Percentiles rank a stretch among this genome's conserved stretches.
phyloP scores from a whole-genome alignment of 2,329 filamentous ascomycete species.

The Ascomycota sp. region DNA sequence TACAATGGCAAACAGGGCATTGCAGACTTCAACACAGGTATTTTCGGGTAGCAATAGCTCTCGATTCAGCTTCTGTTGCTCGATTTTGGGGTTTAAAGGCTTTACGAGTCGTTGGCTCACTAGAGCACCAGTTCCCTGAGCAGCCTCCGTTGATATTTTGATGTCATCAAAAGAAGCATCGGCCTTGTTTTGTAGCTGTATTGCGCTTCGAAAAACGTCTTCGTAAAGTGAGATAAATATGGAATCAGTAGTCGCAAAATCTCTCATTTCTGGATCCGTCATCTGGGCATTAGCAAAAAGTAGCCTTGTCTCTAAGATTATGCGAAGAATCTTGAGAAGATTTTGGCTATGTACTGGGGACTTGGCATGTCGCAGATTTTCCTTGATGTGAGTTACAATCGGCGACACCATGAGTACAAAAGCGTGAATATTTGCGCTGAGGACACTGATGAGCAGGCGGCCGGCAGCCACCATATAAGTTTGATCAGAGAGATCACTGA shows the following conservation, averaged over 20 bases:
- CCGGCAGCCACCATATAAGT: slow-evolving; percentile 32
- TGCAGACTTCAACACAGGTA: slow-evolving; percentile 18
- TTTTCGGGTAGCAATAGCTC: slow-evolving; percentile 13
- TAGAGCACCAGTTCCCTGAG: slow-evolving; percentile 24
- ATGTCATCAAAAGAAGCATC: slow-evolving; percentile 16
- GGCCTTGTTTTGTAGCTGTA: slow-evolving; percentile 10
- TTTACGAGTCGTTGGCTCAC: slow-evolving; percentile 15
- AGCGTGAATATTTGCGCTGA: slow-evolving; percentile 24
- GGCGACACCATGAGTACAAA: slow-evolving; percentile 27
- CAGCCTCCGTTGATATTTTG: slow-evolving; percentile 21
- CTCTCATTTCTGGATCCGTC: slow-evolving; percentile 14
- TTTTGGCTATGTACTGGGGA: slow-evolving; percentile 29
- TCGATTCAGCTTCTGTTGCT: background rate
- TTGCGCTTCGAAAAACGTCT: slow-evolving; percentile 19
- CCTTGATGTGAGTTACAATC: slow-evolving; percentile 26
- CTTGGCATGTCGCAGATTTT: slow-evolving; percentile 28
- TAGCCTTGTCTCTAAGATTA: slow-evolving; percentile 25
- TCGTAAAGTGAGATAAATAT: slow-evolving; percentile 21
- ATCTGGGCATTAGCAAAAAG: slow-evolving; percentile 15
- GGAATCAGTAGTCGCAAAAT: slow-evolving; percentile 15
- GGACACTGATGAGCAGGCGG: slow-evolving; percentile 27
- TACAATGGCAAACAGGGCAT: slow-evolving; percentile 12
- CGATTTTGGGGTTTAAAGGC: background rate
- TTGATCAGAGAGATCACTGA: slow-evolving; percentile 29
- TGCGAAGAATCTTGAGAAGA: slow-evolving; percentile 28